These are phyloP conservation scores for Termitomyces sp. DNA, from an alignment of 768 basidiomycete species.

Conservation along the genomic window DNA sequence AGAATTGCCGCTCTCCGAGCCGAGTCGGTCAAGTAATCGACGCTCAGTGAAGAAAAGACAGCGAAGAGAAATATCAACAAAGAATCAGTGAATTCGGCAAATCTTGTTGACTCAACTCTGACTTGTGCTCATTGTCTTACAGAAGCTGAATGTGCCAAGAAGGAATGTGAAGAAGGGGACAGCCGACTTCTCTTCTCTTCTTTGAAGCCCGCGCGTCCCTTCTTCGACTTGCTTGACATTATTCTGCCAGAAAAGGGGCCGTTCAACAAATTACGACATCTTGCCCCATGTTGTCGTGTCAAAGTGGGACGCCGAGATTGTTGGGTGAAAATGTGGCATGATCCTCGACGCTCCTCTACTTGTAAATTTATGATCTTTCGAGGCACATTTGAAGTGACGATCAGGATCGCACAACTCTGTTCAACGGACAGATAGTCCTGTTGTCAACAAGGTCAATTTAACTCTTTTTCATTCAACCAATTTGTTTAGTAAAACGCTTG, in stretches of 20 bases:
- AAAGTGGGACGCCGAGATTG: conserved; percentile 19
- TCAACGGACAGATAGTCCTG: conserved; percentile 22
- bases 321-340: conserved; percentile 21
- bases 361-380: neutral
- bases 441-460: conserved; percentile 24
- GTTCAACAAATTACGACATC: conserved; percentile 19
- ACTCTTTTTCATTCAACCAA: conserved; percentile 27
- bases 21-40: too few species aligned
- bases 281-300: conserved; percentile 31
- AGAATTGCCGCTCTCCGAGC: too few species aligned
- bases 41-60: too few species aligned
- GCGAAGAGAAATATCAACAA: conserved; percentile 24
- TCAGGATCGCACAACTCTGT: too few species aligned
- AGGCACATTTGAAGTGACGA: too few species aligned
- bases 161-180: conserved; percentile 20
- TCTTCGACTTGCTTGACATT: conserved; percentile 25
- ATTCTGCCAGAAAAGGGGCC: conserved; percentile 22
- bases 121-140: neutral
- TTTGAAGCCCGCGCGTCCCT: conserved; percentile 20
- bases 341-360: neutral
- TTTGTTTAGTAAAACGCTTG: conserved; percentile 24
- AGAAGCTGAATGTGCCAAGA: conserved; percentile 19
- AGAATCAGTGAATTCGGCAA: conserved; percentile 28
- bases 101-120: too few species aligned
- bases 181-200: neutral